Percentiles rank a stretch among this genome's conserved stretches.
Conservation (phyloP, 202 grass and related monocot species). For the Zizania palustris region DNA sequence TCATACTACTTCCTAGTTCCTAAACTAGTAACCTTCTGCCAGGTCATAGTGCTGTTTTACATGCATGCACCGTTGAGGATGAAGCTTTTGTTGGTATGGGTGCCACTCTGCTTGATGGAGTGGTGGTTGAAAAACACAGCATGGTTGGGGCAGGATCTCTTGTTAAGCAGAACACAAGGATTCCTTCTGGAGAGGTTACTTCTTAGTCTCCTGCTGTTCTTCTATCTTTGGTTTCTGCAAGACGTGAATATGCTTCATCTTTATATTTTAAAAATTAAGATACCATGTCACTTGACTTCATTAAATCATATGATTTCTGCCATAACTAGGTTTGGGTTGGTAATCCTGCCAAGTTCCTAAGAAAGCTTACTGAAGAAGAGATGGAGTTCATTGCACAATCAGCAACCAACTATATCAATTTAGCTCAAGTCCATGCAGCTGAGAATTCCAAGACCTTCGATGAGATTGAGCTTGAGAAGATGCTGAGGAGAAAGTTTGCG, state of each 20-base stretch:
- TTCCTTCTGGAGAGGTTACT: conserved; percentile 92
- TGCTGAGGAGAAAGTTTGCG: conserved; percentile 83
- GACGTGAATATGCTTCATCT: conserved; percentile 14
- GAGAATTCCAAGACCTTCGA: conserved; percentile 86
- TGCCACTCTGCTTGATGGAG: conserved; percentile 89
- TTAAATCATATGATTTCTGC: conserved; percentile 18
- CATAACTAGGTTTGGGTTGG: conserved; percentile 74
- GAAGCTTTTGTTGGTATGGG: conserved; percentile 98
- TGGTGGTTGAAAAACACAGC: conserved; percentile 85
- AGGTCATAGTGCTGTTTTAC: conserved; percentile 84
- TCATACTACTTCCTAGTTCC: not conserved
- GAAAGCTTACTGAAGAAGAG: conserved; percentile 94
- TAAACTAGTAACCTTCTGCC: conserved; percentile 34
- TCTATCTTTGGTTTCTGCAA: not conserved
- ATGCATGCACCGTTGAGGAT: conserved; percentile 49
- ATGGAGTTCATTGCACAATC: conserved; percentile 75
- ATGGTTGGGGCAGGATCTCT: conserved; percentile 94
- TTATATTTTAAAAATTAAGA: conserved; percentile 1
- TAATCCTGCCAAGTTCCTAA: conserved; percentile 90
- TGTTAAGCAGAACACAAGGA: conserved; percentile 87
- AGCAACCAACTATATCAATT: conserved; percentile 75
- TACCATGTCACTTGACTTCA: not conserved
- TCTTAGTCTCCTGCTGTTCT: conserved; percentile 20
- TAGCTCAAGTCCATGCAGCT: conserved; percentile 79
- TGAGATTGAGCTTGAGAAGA: conserved; percentile 92